phyloP scores from a whole-genome alignment of 352 stramenopile genomes.

The Pythium coloratum region DNA sequence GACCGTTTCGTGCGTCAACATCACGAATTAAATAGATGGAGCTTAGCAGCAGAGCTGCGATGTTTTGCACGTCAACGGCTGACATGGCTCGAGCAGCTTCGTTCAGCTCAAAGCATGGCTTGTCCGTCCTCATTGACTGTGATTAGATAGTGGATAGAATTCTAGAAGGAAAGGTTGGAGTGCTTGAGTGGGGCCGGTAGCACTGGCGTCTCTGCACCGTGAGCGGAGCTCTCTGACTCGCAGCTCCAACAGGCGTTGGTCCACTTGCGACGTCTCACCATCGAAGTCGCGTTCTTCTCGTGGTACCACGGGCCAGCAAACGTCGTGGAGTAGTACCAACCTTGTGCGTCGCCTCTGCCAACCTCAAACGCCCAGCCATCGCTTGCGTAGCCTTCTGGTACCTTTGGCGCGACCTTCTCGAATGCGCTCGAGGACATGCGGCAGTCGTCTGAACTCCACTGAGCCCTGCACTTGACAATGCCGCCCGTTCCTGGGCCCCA shows the following conservation, averaged over 20 bases:
- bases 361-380: constrained; percentile 33
- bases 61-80: not conserved
- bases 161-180: not conserved
- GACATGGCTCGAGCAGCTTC: not conserved
- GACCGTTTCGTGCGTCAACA: not conserved
- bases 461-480: constrained; percentile 16
- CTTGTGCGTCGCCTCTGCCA: constrained; percentile 34
- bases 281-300: constrained; percentile 15
- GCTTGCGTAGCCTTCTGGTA: constrained; percentile 23
- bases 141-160: too few species aligned
- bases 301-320: constrained; percentile 42
- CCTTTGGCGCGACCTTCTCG: constrained; percentile 24
- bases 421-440: constrained; percentile 27
- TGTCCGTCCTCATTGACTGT: too few species aligned
- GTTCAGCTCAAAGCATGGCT: too few species aligned
- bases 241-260: not conserved
- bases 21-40: not conserved
- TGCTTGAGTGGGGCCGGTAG: not conserved
- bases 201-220: not conserved
- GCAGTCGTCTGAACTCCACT: constrained; percentile 32
- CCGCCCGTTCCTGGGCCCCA: constrained; percentile 26
- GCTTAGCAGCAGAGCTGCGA: constrained; percentile 1
- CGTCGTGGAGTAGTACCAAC: constrained; percentile 39
- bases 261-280: constrained; percentile 38
- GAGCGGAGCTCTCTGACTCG: constrained; percentile 5